Base-by-base conservation (phyloP, 495 filamentous ascomycete genomes). In the Penicillium mononematosum region DNA sequence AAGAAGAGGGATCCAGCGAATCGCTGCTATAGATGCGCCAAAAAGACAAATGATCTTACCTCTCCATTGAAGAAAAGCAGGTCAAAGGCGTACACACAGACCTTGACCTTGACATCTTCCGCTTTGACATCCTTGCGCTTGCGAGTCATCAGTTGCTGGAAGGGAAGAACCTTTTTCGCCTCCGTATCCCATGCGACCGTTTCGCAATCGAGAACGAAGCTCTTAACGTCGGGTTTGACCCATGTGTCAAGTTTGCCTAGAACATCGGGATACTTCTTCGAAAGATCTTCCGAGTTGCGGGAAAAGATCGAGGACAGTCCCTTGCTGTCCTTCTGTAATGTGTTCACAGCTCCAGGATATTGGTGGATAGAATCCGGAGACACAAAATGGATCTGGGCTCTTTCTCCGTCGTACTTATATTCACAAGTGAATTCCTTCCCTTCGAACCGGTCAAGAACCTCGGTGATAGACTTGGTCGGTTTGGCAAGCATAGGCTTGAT, bases 401-500 rank as follows among this genome's bases (percentile, higher is more conserved):
- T 79, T 71, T 98, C 94, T 27, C 94, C 94, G 63, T 98, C 94
- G 63, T 98, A 98, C 66, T 98, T 98, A 77, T 96, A 98, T 66
- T 98, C 94, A 75, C 95, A 98, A 16, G 94, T 98, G 61, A 98
- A 98, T 6, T 88, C 88, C 68, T 95, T 92, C 36, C 88, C 85
- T 74, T 98, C 94, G 63, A 98, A 98, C 16, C 95, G 89, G 73
- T 98, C 94, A 1, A 98, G 84, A 0, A 98, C 95, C 72, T 98
- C 94, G 0, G 91, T 95, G 61, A 98, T 98, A n/a, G 94, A 91
- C 71, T 98, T 98, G 0, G 95, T 98, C 1, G 94, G 95, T 63
- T 97, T 98, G 6, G 94, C 94, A 75, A 98, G 83, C 94, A 98
- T 98, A 62, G 94, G 94, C 72, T 98, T 98, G 36, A 98, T 82